Percentiles rank a stretch among this genome's conserved stretches.
Conservation (phyloP, 768 basidiomycete genomes). For the Boletus bicolor region DNA sequence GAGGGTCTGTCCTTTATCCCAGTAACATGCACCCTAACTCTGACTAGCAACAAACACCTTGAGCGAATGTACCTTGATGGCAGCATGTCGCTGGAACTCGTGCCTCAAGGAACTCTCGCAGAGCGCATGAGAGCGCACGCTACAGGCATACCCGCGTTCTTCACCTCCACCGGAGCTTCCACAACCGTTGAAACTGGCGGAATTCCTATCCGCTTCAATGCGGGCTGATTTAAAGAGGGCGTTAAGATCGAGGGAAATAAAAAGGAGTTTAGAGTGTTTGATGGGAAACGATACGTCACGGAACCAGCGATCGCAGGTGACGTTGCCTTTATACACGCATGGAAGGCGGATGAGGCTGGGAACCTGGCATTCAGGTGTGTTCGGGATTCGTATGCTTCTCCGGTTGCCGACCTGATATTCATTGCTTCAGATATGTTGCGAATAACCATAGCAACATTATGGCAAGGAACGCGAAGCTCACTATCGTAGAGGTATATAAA, state of each 20-base stretch:
- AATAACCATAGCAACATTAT: conserved; percentile 83
- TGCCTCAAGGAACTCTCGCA: conserved; percentile 88
- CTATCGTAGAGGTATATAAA: conserved; percentile 72
- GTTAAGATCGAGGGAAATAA: conserved; percentile 66
- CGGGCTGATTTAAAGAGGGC: conserved; percentile 64
- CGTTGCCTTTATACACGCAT: conserved; percentile 79
- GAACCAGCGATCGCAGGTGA: conserved; percentile 76
- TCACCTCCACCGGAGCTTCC: conserved; percentile 79
- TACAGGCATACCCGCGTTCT: conserved; percentile 86
- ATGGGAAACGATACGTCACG: conserved; percentile 71
- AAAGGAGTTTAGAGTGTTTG: conserved; percentile 71
- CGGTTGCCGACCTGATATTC: background rate
- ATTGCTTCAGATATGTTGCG: conserved; percentile 61
- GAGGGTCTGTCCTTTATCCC: conserved; percentile 45
- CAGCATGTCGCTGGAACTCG: conserved; percentile 78
- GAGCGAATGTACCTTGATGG: conserved; percentile 77
- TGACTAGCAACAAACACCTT: conserved; percentile 73
- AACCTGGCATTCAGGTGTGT: conserved; percentile 81
- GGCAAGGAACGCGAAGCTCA: conserved; percentile 83
- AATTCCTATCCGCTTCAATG: conserved; percentile 75
- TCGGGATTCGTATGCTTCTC: background rate
- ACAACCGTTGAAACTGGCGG: conserved; percentile 73
- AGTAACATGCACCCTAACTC: background rate
- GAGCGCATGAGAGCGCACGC: conserved; percentile 84
- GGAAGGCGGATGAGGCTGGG: conserved; percentile 88